Evolutionary conservation across 2,329 filamentous ascomycete species (phyloP).

Genomic region (Cladosporium velox): DNA sequence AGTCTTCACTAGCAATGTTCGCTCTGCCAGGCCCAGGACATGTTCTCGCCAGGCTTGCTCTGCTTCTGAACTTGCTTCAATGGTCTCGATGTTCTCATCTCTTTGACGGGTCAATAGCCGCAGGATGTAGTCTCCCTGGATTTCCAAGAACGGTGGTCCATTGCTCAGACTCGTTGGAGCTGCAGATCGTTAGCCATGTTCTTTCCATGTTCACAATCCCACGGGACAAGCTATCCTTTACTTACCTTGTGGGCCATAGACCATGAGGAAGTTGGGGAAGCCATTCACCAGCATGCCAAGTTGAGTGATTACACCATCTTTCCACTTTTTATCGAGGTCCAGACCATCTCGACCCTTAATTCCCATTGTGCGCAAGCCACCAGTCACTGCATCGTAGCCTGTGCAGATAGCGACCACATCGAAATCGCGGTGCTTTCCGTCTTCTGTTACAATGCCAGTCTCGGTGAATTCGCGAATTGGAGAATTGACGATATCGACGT

Average conservation of each 20-base stretch:
- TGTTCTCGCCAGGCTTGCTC: constrained; percentile 45
- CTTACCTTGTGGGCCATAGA: not conserved
- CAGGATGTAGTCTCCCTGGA: constrained; percentile 49
- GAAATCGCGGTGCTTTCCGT: constrained; percentile 44
- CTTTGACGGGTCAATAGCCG: constrained; percentile 43
- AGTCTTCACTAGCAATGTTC: constrained; percentile 32
- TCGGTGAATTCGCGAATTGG: constrained; percentile 46
- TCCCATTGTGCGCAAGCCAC: constrained; percentile 39
- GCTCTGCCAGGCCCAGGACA: constrained; percentile 32
- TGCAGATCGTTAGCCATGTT: not conserved
- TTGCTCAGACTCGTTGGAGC: constrained; percentile 49
- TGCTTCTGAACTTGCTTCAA: constrained; percentile 41
- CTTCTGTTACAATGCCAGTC: constrained; percentile 44
- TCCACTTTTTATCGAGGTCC: constrained; percentile 47
- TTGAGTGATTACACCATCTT: constrained; percentile 43
- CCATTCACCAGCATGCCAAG: constrained; percentile 40
- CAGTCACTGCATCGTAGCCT: constrained; percentile 46
- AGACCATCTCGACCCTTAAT: constrained; percentile 38
- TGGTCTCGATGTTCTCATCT: constrained; percentile 41
- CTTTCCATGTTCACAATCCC: too few relatives aligned
- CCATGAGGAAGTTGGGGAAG: constrained; percentile 34
- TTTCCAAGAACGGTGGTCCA: constrained; percentile 47
- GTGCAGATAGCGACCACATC: constrained; percentile 49
- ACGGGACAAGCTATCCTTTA: not conserved
- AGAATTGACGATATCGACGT: constrained; percentile 45